These are phyloP conservation scores for Pyrenophora teres DNA, from an alignment of 2,329 filamentous ascomycete species.

Conservation along the genomic window DNA sequence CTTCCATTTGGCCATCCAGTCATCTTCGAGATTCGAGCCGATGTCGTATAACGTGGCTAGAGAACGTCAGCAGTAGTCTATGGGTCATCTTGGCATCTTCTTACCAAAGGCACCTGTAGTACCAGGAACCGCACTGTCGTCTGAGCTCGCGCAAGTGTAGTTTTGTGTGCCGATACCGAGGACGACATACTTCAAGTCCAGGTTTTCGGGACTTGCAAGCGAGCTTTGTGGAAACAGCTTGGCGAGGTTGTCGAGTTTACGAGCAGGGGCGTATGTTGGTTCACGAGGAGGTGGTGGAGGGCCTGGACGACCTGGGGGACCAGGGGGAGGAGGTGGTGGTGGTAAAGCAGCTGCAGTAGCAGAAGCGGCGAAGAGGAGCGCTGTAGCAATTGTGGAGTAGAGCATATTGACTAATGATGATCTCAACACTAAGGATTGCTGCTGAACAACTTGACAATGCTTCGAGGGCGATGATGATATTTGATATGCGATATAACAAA, in stretches of 20 bases:
- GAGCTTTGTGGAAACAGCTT: constrained; percentile 35
- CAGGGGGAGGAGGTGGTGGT: constrained; percentile 19
- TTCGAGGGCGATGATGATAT: not conserved
- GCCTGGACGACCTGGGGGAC: constrained; percentile 20
- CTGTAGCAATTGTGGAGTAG: constrained; percentile 31
- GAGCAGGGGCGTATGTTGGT: constrained; percentile 20
- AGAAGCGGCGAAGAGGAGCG: constrained; percentile 26
- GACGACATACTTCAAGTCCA: constrained; percentile 52
- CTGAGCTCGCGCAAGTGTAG: constrained; percentile 51
- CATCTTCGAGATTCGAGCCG: constrained; percentile 37
- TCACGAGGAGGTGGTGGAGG: constrained; percentile 22
- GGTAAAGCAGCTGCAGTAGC: constrained; percentile 24
- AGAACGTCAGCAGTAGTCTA: not conserved
- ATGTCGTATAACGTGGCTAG: constrained; percentile 45
- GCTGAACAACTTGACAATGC: not conserved
- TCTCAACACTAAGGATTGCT: not conserved
- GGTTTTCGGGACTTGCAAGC: constrained; percentile 33
- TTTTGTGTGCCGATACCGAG: constrained; percentile 60
- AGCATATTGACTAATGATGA: constrained; percentile 30
- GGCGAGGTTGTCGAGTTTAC: constrained; percentile 32
- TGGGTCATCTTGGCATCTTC: not conserved
- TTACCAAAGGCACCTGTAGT: constrained; percentile 44
- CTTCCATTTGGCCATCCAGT: constrained; percentile 39
- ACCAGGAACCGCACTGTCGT: constrained; percentile 33
- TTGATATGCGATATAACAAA: not conserved